phyloP scores from a whole-genome alignment of 495 filamentous ascomycete species.

The Penicillium egyptiacum region DNA sequence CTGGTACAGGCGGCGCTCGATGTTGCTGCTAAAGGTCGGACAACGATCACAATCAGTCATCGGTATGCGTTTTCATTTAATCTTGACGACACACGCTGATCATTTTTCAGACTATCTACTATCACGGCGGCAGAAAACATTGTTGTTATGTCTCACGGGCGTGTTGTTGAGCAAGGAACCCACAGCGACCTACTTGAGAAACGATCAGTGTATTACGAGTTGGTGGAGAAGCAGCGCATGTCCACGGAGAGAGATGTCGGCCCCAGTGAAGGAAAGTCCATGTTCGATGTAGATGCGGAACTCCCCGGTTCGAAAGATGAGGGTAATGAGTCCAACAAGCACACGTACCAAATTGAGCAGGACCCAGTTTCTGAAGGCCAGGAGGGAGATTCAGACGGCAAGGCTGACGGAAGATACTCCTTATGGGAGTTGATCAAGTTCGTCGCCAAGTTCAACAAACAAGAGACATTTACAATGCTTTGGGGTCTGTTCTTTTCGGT shows the following conservation, averaged over 20 bases:
- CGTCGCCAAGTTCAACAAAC: slow-evolving; percentile 74
- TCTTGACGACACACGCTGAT: not conserved
- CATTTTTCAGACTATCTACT: not conserved
- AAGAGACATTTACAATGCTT: slow-evolving; percentile 70
- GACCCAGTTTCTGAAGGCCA: slow-evolving; percentile 39
- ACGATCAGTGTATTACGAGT: not conserved
- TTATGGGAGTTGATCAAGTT: slow-evolving; percentile 82
- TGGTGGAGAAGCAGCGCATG: slow-evolving; percentile 25
- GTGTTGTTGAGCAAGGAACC: not conserved
- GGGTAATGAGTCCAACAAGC: not conserved
- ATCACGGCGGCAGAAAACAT: not conserved
- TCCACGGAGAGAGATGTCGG: slow-evolving; percentile 48
- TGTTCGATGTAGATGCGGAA: not conserved
- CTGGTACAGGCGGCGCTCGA: slow-evolving; percentile 90
- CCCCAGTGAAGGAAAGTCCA: not conserved
- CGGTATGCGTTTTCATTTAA: slow-evolving; percentile 72
- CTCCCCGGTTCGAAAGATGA: not conserved
- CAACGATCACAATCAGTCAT: slow-evolving; percentile 91
- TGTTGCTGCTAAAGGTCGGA: slow-evolving; percentile 77
- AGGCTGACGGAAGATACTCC: slow-evolving; percentile 52
- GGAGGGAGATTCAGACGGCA: slow-evolving; percentile 24
- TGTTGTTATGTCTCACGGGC: not conserved
- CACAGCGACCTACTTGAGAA: slow-evolving; percentile 53
- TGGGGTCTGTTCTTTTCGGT: slow-evolving; percentile 71
- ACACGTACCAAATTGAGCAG: not conserved